Evolutionary conservation across 208 protist species (phyloP), one percentile per base, ranked within the genome.

Genomic region (Angomonas deanei): DNA sequence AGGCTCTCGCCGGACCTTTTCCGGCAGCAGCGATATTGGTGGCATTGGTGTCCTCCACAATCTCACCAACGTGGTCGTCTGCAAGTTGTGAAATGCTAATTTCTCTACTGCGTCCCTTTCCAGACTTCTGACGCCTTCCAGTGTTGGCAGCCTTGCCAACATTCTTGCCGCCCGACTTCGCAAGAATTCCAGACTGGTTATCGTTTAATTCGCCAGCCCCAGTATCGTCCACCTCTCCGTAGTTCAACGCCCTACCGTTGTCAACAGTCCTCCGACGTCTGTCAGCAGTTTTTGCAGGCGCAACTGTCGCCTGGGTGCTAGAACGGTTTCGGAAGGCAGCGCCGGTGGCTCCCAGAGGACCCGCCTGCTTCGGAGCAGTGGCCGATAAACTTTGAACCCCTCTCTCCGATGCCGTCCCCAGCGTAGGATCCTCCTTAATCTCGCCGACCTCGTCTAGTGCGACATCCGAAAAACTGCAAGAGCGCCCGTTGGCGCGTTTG

Each of bases 381-480:
- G n/a, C n/a, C n/a, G n/a, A n/a, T n/a, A n/a, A n/a, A n/a, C n/a
- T n/a, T n/a, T n/a, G n/a, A n/a, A n/a, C n/a, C n/a, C n/a, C n/a
- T n/a, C n/a, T n/a, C n/a, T n/a, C n/a, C n/a, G n/a, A n/a, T n/a
- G n/a, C n/a, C n/a, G n/a, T n/a, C n/a, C n/a, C n/a, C n/a, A n/a
- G n/a, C n/a, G n/a, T n/a, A n/a, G n/a, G 49, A 15, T 55, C 33
- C 24, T 76, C 69, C 19, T 49, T 49, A 26, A 80, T 53, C 62
- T 72, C 70, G 34, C 34, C 13, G 5, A 52, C 74, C 33, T 66
- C 65, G 1, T 73, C 74, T 19, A 76, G 10, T 4, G 55, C 24
- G 10, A 88, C 58, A 8, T 88, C 74, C 11, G 73, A 48, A 48
- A 88, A 84, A 47, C 64, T 80, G 70, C 77, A 81, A 0, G 72